A percentile compares a stretch with the other conserved stretches of the same genome.
These are phyloP conservation scores for Entomortierella lignicola DNA, from an alignment of 192 early-diverging fungal species.

Conservation along the genomic window DNA sequence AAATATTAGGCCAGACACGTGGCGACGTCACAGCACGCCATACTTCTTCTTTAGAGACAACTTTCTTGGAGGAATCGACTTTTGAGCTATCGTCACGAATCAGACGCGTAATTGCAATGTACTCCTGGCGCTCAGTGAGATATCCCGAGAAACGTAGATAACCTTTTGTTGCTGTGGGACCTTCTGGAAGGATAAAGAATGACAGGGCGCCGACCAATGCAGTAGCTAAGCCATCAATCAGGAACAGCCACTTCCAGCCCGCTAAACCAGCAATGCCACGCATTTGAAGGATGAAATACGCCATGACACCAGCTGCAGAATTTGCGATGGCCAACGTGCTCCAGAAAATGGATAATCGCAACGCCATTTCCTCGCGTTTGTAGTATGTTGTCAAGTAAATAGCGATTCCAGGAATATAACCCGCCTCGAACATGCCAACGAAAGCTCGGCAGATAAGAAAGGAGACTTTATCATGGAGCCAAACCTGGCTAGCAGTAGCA, in stretches of 20 bases:
- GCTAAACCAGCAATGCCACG: conserved; percentile 61
- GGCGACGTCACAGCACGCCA: conserved; percentile 33
- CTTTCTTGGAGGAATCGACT: conserved; percentile 47
- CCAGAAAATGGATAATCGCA: conserved; percentile 65
- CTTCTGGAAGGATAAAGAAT: conserved; percentile 69
- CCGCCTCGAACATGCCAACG: conserved; percentile 66
- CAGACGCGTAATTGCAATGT: conserved; percentile 70
- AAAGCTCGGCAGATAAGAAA: conserved; percentile 63
- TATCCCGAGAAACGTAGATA: conserved; percentile 53
- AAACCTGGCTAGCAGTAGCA: conserved; percentile 45
- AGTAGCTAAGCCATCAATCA: conserved; percentile 71
- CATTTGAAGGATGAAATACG: conserved; percentile 68
- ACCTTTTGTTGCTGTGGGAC: conserved; percentile 50
- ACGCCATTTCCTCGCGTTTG: conserved; percentile 60
- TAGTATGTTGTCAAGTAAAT: conserved; percentile 66
- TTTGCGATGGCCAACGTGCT: conserved; percentile 62
- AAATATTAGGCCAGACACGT: conserved; percentile 46
- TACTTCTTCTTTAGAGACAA: conserved; percentile 42
- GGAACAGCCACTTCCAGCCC: conserved; percentile 78
- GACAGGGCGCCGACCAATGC: conserved; percentile 60
- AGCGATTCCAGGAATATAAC: conserved; percentile 60
- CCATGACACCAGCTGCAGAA: conserved; percentile 64
- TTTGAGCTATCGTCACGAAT: conserved; percentile 71
- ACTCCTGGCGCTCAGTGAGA: conserved; percentile 64
- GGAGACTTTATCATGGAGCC: conserved; percentile 40